A percentile compares a stretch with the other conserved stretches of the same genome.
phyloP scores from a whole-genome alignment of 208 protist species.

The Wallacemonas sp. region DNA sequence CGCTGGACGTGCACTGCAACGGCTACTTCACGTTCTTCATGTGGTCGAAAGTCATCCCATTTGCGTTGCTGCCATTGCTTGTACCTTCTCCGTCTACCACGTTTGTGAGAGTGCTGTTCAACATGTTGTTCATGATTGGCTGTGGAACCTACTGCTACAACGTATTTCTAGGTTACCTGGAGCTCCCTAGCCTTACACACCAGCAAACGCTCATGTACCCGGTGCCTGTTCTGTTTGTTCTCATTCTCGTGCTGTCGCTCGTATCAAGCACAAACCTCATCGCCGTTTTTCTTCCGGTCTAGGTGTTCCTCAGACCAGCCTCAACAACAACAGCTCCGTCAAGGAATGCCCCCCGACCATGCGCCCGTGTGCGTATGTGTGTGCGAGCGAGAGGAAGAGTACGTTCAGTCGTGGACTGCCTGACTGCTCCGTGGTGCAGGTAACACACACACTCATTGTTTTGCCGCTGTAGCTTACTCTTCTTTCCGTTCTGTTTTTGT shows the following conservation, averaged over 20 bases:
- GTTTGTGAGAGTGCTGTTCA: slow-evolving; percentile 48
- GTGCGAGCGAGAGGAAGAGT: too few species aligned
- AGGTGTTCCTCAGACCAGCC: neutral
- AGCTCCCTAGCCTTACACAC: slow-evolving; percentile 84
- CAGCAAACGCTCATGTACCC: slow-evolving; percentile 92
- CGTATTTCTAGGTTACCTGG: slow-evolving; percentile 91
- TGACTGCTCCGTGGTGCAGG: too few species aligned
- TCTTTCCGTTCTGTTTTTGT: too few species aligned
- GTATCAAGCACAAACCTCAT: slow-evolving; percentile 28
- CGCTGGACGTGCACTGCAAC: slow-evolving; percentile 98
- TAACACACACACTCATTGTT: too few species aligned
- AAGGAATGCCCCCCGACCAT: too few species aligned
- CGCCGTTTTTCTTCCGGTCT: neutral
- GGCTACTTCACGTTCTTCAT: slow-evolving; percentile 95
- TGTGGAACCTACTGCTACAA: slow-evolving; percentile 86
- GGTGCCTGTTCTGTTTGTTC: slow-evolving; percentile 46
- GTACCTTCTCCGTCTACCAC: slow-evolving; percentile 1
- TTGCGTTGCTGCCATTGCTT: slow-evolving; percentile 74
- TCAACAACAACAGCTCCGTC: too few species aligned
- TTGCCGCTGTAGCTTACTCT: too few species aligned
- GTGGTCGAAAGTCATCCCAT: slow-evolving; percentile 90
- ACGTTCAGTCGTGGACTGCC: too few species aligned
- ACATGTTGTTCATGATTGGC: slow-evolving; percentile 65
- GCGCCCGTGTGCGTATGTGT: too few species aligned
- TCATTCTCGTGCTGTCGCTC: slow-evolving; percentile 51